Evolutionary conservation across 1,284 basidiomycete genomes (phyloP).

Genomic region (Phaffia rhodozyma): DNA sequence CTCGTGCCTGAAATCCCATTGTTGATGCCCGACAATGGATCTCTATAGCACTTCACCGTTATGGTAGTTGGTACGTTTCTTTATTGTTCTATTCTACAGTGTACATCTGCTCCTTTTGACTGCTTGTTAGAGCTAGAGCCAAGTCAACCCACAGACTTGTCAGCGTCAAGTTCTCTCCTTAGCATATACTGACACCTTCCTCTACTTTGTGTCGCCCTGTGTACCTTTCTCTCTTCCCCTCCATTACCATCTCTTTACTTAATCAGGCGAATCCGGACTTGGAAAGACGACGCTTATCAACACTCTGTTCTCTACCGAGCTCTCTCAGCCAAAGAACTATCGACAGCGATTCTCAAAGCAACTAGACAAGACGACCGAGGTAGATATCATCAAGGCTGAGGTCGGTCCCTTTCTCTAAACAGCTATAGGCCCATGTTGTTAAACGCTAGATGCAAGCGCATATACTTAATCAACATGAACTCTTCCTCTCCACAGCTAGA

Average conservation of each 20-base stretch:
- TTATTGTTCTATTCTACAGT: too few species aligned
- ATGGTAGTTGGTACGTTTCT: slow-evolving; percentile 86
- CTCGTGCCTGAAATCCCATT: not conserved
- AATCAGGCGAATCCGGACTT: slow-evolving; percentile 77
- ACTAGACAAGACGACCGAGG: slow-evolving; percentile 96
- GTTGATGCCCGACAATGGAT: not conserved
- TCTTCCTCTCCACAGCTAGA: slow-evolving; percentile 48
- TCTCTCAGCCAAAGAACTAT: slow-evolving; percentile 87
- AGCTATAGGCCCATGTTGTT: not conserved
- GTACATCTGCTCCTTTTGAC: not conserved
- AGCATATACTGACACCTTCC: not conserved
- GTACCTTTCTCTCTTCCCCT: not conserved
- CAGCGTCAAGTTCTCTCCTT: not conserved
- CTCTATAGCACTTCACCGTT: slow-evolving; percentile 70
- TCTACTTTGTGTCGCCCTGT: not conserved
- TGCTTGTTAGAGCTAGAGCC: not conserved
- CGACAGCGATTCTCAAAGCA: slow-evolving; percentile 83
- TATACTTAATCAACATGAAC: slow-evolving; percentile 14
- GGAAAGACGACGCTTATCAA: slow-evolving; percentile 96
- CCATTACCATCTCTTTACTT: not conserved
- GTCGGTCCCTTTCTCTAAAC: slow-evolving; percentile 1
- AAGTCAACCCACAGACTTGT: not conserved
- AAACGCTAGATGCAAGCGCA: too few species aligned
- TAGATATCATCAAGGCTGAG: slow-evolving; percentile 91
- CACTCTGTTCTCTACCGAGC: slow-evolving; percentile 96